A percentile compares a stretch with the other conserved stretches of the same genome.
phyloP scores from a whole-genome alignment of 2,329 filamentous ascomycete genomes.

The Amphichorda felina region DNA sequence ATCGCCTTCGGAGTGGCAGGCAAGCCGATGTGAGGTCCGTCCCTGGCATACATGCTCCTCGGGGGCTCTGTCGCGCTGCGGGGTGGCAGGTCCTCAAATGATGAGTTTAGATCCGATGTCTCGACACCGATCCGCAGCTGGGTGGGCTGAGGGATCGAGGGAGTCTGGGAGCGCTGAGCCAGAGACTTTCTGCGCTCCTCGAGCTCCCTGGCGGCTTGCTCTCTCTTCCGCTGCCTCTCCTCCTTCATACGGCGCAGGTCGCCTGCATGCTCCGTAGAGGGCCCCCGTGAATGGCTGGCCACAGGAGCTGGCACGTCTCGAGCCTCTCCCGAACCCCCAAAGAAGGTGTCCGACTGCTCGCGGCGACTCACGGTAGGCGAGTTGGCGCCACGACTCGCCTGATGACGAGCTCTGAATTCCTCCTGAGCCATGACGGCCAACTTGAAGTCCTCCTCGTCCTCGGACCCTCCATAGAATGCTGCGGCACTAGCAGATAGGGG shows the following conservation, averaged over 20 bases:
- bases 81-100: conserved; percentile 31
- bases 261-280: conserved; percentile 35
- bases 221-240: conserved; percentile 56
- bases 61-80: conserved; percentile 57
- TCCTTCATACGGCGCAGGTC: conserved; percentile 45
- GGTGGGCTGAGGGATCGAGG: conserved; percentile 65
- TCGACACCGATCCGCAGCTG: conserved; percentile 31
- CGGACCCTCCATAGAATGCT: conserved; percentile 30
- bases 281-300: conserved; percentile 16
- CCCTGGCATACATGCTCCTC: conserved; percentile 34
- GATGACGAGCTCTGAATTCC: conserved; percentile 41
- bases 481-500: conserved; percentile 48
- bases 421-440: conserved; percentile 42
- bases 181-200: conserved; percentile 81
- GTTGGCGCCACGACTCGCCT: conserved; percentile 29
- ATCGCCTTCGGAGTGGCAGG: conserved; percentile 87
- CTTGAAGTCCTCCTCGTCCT: conserved; percentile 53
- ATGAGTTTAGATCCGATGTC: conserved; percentile 28
- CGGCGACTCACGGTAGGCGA: conserved; percentile 21
- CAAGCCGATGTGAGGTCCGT: conserved; percentile 55
- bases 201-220: conserved; percentile 70
- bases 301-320: conserved; percentile 18
- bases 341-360: conserved; percentile 26
- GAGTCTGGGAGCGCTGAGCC: conserved; percentile 67
- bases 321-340: conserved; percentile 11